Conservation (phyloP, 768 basidiomycete genomes). For the Cystobasidium onofrii region DNA sequence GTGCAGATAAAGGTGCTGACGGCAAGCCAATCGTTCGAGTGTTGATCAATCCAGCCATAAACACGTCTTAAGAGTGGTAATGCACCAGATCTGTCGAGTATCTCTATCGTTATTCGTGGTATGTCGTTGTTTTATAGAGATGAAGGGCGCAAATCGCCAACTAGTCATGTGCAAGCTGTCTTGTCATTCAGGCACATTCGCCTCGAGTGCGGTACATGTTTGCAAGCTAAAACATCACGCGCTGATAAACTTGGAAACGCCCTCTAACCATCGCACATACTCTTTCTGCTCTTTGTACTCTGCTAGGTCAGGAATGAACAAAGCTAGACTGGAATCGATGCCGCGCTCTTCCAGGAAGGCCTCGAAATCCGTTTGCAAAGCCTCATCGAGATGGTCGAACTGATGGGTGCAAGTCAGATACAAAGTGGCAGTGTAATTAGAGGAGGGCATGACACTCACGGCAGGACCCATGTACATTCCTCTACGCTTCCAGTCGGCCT, state of each 20-base stretch:
- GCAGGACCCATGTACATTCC: constrained; percentile 87
- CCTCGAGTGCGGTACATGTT: no score
- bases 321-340: constrained; percentile 68
- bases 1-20: background rate
- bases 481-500: constrained; percentile 87
- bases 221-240: constrained; percentile 36
- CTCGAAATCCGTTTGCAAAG: constrained; percentile 85
- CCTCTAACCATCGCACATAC: constrained; percentile 79
- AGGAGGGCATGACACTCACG: constrained; percentile 49
- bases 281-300: constrained; percentile 94
- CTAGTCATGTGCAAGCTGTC: no score
- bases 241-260: constrained; percentile 75
- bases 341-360: constrained; percentile 82
- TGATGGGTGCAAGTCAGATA: constrained; percentile 42
- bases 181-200: no score
- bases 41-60: background rate
- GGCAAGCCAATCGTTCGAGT: constrained; percentile 1
- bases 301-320: constrained; percentile 77
- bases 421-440: no score
- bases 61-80: no score
- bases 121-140: background rate
- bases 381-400: constrained; percentile 82
- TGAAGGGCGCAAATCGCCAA: no score
- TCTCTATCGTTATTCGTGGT: background rate
- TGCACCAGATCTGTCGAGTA: no score